phyloP scores from a whole-genome alignment of 2,329 filamentous ascomycete species.

The Hypoxylon sp. region DNA sequence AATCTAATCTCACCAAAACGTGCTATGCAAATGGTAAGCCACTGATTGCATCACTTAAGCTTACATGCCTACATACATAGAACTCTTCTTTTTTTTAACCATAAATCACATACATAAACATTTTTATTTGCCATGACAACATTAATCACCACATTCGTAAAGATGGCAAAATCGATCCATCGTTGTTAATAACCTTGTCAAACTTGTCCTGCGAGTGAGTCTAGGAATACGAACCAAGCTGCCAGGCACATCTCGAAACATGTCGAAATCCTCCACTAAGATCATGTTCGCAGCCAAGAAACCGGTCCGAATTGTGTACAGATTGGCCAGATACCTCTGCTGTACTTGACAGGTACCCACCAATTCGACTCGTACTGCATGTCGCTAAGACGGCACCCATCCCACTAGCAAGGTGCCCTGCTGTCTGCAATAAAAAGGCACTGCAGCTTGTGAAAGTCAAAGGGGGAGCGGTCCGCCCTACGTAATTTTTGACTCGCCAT shows the following conservation, averaged over 20 bases:
- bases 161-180: conserved; percentile 17
- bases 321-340: conserved; percentile 1
- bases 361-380: conserved; percentile 6
- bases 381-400: conserved; percentile 36
- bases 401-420: conserved; percentile 26
- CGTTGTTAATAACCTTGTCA: conserved; percentile 7
- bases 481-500: conserved; percentile 33
- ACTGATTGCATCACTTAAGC: background rate
- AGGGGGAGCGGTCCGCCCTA: conserved; percentile 36
- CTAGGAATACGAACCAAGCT: conserved; percentile 25
- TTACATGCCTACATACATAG: background rate
- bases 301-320: conserved; percentile 41
- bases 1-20: conserved; percentile 25
- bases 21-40: conserved; percentile 24
- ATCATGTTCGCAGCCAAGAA: conserved; percentile 37
- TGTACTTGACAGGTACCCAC: conserved; percentile 21
- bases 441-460: conserved; percentile 34
- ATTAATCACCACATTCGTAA: conserved; percentile 21
- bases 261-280: conserved; percentile 27
- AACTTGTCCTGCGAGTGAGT: background rate
- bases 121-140: conserved; percentile 9
- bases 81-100: conserved; percentile 1
- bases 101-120: conserved; percentile 2
- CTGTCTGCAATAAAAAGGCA: conserved; percentile 22
- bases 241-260: conserved; percentile 27